Evolutionary conservation across 1,284 basidiomycete genomes (phyloP).

Genomic region (Trichosporon faecale): DNA sequence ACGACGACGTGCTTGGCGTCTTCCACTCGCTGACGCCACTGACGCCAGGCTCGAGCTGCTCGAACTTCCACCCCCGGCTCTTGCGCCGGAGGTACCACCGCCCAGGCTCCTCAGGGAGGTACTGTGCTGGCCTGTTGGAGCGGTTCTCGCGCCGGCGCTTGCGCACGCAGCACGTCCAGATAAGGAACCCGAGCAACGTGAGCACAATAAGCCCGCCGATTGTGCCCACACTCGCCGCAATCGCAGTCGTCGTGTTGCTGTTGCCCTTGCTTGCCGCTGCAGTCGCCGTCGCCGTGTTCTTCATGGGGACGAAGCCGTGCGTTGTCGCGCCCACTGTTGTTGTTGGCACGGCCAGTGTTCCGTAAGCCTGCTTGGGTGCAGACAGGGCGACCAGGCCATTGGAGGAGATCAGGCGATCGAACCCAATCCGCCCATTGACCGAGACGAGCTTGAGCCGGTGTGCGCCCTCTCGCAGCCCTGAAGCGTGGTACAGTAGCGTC

Average conservation of each 20-base stretch:
- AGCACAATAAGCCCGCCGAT: conserved; percentile 16
- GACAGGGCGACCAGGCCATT: conserved; percentile 14
- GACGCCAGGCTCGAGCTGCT: not conserved
- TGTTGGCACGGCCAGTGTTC: not conserved
- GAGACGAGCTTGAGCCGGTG: conserved; percentile 35
- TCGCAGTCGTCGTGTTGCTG: not conserved
- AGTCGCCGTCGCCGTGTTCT: not conserved
- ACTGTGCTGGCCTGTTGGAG: conserved; percentile 15
- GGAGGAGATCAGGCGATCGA: conserved; percentile 34
- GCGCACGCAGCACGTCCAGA: conserved; percentile 17
- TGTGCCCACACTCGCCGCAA: conserved; percentile 18
- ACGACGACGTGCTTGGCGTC: not conserved
- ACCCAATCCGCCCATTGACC: conserved; percentile 30
- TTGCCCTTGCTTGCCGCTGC: not conserved
- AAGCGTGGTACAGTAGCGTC: conserved; percentile 33
- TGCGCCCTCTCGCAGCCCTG: conserved; percentile 24
- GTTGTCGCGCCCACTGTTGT: not conserved
- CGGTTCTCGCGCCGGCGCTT: not conserved
- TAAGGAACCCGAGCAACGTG: conserved; percentile 13
- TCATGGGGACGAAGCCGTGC: not conserved
- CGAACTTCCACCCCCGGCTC: not conserved
- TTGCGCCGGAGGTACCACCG: conserved; percentile 20
- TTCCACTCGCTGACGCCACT: not conserved
- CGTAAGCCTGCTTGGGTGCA: not conserved
- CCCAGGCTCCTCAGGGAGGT: conserved; percentile 13